Evolutionary conservation across 352 stramenopile genomes (phyloP), one percentile per base, ranked within the genome.

Genomic region (Elongisporangium prolatum): DNA sequence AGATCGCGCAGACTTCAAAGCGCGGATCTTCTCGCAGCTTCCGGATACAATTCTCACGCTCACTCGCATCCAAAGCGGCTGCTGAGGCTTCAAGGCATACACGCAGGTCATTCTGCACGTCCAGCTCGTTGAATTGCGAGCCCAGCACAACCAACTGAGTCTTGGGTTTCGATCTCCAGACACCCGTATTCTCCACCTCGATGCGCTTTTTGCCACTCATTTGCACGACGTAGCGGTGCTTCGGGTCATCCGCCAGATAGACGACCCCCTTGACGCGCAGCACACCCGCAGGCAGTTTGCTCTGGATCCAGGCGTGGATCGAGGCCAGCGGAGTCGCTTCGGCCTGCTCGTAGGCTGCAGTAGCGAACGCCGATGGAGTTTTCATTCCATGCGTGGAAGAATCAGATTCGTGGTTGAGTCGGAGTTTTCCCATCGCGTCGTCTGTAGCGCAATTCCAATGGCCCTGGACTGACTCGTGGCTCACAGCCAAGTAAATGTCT

Each of bases 141-240:
- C 79, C 82, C 13, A 91, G 89, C 44, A 91, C 77, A 16, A 84
- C 77, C 16, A 91, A 83, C 52, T 91, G 79, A 40, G 79, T 88
- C 67, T 85, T 87, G 3, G 82, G 82, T 9, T 70, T 67, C 24
- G 75, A 70, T 21, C 73, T 64, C 82, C 82, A 91, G 16, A 60
- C 50, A 0, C 82, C 82, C 24, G 75, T 65, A 56, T 86, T 82
- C 48, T 86, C 72, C 6, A 91, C 69, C 50, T 91, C 75, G 57
- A 91, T 55, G 57, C 82, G 79, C 38, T 78, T 64, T 50, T 86
- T 86, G 24, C 82, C 82, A 48, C 82, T 91, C 17, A 89, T 50
- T 51, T 91, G 82, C 50, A 91, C 65, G 18, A 89, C 79, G 50
- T 86, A 91, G 25, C 82, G 77, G 44, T 75, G 72, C 54, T 57